These are phyloP conservation scores for Botrytis byssoidea DNA, from an alignment of 2,329 filamentous ascomycete genomes.

Conservation along the genomic window DNA sequence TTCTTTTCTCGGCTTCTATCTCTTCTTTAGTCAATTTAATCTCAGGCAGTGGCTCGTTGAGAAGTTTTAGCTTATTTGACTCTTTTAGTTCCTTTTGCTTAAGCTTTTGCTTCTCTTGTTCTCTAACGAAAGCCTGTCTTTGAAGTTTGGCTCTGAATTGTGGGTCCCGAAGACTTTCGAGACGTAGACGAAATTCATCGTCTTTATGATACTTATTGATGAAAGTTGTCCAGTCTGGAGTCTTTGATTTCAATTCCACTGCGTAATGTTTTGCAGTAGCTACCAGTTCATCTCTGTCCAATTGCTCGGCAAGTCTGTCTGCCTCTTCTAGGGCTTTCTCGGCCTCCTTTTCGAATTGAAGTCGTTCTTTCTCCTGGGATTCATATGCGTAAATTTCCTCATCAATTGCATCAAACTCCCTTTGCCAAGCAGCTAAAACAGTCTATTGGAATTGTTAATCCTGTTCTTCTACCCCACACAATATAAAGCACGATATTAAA, in stretches of 20 bases:
- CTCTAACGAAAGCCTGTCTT: constrained; percentile 17
- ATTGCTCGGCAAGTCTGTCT: constrained; percentile 24
- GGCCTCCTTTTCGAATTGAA: constrained; percentile 24
- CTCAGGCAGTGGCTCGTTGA: constrained; percentile 29
- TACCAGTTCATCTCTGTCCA: constrained; percentile 22
- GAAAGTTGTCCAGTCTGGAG: constrained; percentile 16
- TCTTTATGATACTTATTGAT: constrained; percentile 15
- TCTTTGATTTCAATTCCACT: constrained; percentile 10
- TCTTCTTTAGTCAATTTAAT: constrained; percentile 32
- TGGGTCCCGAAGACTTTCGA: constrained; percentile 23
- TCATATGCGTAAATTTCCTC: constrained; percentile 33
- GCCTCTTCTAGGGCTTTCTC: constrained; percentile 27
- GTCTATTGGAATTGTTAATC: constrained; percentile 17
- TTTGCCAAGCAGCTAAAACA: constrained; percentile 30
- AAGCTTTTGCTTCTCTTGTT: constrained; percentile 14
- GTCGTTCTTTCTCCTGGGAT: constrained; percentile 25
- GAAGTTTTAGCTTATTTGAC: constrained; percentile 24
- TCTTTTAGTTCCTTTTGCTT: constrained; percentile 15
- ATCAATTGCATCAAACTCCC: constrained; percentile 34
- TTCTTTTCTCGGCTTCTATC: constrained; percentile 30
- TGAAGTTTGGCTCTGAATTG: constrained; percentile 22
- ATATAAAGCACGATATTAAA: neutral
- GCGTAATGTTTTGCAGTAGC: constrained; percentile 8
- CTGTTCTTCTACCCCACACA: neutral
- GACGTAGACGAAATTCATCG: constrained; percentile 13